These are phyloP conservation scores for Sarocladiaceae sp. DNA, from an alignment of 2,329 filamentous ascomycete species.

Conservation along the genomic window DNA sequence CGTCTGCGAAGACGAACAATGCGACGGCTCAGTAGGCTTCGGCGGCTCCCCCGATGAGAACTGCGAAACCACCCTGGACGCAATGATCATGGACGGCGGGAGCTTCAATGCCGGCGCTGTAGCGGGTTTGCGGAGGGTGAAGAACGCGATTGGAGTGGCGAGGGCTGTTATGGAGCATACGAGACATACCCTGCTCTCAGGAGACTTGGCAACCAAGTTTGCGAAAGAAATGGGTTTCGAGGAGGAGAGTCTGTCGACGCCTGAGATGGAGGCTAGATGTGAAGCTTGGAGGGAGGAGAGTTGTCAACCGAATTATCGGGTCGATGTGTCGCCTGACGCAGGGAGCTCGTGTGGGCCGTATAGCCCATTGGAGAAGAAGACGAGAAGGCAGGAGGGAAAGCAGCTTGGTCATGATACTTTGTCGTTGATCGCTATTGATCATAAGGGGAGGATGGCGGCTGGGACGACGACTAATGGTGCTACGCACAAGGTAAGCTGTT, in stretches of 20 bases:
- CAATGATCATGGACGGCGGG: slow-evolving; percentile 53
- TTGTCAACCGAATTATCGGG: slow-evolving; percentile 49
- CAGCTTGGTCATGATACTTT: slow-evolving; percentile 47
- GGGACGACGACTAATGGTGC: slow-evolving; percentile 54
- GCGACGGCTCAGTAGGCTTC: slow-evolving; percentile 51
- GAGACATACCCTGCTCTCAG: slow-evolving; percentile 46
- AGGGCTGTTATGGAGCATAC: slow-evolving; percentile 47
- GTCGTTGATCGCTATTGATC: slow-evolving; percentile 44
- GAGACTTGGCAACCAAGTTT: slow-evolving; percentile 50
- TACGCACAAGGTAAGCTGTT: slow-evolving; percentile 34
- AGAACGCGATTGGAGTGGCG: slow-evolving; percentile 45
- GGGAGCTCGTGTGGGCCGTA: slow-evolving; percentile 43
- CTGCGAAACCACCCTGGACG: slow-evolving; percentile 55
- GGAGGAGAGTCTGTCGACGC: slow-evolving; percentile 38
- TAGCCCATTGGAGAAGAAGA: slow-evolving; percentile 26
- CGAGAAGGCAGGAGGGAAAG: slow-evolving; percentile 43
- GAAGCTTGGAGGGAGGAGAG: slow-evolving; percentile 33
- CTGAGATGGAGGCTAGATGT: slow-evolving; percentile 34
- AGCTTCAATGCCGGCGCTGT: slow-evolving; percentile 52
- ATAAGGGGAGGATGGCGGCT: slow-evolving; percentile 43
- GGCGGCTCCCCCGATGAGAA: slow-evolving; percentile 51
- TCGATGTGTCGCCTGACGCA: slow-evolving; percentile 41
- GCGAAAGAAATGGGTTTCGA: slow-evolving; percentile 47
- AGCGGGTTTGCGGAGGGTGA: slow-evolving; percentile 44
- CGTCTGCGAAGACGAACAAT: slow-evolving; percentile 47